Base-by-base conservation (phyloP, 2,329 filamentous ascomycete species). In the Daldinia sp. region DNA sequence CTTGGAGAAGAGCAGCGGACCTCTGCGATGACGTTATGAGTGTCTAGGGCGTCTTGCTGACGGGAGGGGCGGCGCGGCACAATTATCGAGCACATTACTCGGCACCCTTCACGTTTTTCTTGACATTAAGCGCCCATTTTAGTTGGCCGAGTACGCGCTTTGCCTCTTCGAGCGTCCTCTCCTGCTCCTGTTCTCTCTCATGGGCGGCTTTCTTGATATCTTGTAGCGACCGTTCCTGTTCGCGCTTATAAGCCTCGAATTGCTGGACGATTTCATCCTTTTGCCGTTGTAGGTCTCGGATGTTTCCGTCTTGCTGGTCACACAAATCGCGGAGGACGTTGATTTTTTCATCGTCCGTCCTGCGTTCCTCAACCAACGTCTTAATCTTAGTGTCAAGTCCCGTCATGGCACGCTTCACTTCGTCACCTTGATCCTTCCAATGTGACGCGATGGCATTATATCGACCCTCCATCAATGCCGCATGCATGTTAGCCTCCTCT, bases 241-340 rank as follows among this genome's bases (percentile, higher is more conserved):
- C 83, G 63, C 79, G 77, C 78, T 90, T 91, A 80, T 93, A 92
- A 53, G 82, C 82, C 55, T 88, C 87, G 79, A 92, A 92, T 70
- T 87, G 81, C 53, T 80, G 80, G 15, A 81, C 79, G 66, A 93
- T 88, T 15, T 86, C 86, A 30, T 87, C 85, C 74, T 92, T 92
- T 74, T 91, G 86, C 55, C 85, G 83, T 65, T 81, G 80, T 26
- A 90, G 81, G 65, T 88, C 83, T 63, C 87, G 86, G 65, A 92
- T 86, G 73, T 93, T 92, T 74, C 86, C 85, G 71, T 92, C 87
- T 76, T 93, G 89, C 79, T 94, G 91, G 71, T 93, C 90, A 77
- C 88, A 90, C 35, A 94, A 84, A 66, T 92, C 89, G 58, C 89
- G 85, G 57, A 93, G 82, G 35, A 87, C 88, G 68, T 82, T 84